These are phyloP conservation scores for Neofusicoccum sp. DNA, from an alignment of 2,329 filamentous ascomycete species.

Conservation along the genomic window DNA sequence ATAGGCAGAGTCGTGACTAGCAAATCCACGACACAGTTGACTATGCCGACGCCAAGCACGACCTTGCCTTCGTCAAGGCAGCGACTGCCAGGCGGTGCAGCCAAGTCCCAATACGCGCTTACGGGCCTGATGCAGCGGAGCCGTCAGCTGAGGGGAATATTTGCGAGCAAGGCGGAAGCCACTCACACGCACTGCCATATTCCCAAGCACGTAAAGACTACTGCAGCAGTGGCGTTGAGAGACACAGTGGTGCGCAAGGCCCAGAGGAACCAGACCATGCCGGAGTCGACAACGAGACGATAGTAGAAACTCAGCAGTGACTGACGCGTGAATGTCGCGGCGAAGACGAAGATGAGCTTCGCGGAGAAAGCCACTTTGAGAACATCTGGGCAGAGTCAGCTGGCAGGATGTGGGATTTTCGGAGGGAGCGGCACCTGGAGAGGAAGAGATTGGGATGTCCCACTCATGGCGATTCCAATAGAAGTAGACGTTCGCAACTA, in stretches of 20 bases:
- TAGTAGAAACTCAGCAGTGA: slow-evolving; percentile 52
- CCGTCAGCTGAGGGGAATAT: background rate
- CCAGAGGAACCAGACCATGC: slow-evolving; percentile 42
- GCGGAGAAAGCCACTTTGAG: slow-evolving; percentile 45
- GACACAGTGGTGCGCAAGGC: slow-evolving; percentile 42
- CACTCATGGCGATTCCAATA: slow-evolving; percentile 49
- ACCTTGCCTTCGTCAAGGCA: slow-evolving; percentile 47
- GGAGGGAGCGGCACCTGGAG: slow-evolving; percentile 18
- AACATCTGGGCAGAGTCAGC: slow-evolving; percentile 22
- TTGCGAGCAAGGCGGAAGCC: slow-evolving; percentile 1
- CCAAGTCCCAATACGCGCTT: slow-evolving; percentile 46
- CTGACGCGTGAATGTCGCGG: slow-evolving; percentile 47
- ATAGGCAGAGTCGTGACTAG: slow-evolving; percentile 47
- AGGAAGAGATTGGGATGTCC: slow-evolving; percentile 40
- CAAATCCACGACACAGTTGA: slow-evolving; percentile 48
- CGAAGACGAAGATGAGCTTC: slow-evolving; percentile 46
- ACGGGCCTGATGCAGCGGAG: slow-evolving; percentile 34
- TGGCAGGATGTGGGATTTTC: background rate
- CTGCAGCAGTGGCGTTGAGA: slow-evolving; percentile 41
- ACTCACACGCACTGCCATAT: slow-evolving; percentile 45
- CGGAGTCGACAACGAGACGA: slow-evolving; percentile 46
- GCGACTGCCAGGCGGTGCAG: slow-evolving; percentile 32
- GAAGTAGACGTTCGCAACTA: slow-evolving; percentile 45
- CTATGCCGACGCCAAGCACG: slow-evolving; percentile 44
- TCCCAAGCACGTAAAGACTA: slow-evolving; percentile 40